Percentiles rank a stretch among this genome's conserved stretches.
Conservation (phyloP, 2,329 filamentous ascomycete genomes). For the Leptosphaerulina australis region DNA sequence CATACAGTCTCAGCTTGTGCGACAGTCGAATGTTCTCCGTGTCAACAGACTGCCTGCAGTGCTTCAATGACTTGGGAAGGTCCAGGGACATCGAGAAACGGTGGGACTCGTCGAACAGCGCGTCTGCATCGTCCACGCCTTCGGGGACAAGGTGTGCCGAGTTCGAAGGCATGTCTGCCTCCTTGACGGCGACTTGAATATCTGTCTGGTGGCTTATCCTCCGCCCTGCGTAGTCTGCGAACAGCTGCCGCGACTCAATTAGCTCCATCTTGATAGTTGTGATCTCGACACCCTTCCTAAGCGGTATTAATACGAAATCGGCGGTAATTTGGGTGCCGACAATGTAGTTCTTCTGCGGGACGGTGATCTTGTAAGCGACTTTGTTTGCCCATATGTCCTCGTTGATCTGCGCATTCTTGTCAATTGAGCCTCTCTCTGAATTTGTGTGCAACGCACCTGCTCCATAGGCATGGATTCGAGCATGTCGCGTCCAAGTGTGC, state of each 20-base stretch:
- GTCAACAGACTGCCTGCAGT: slow-evolving; percentile 89
- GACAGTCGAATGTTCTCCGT: slow-evolving; percentile 87
- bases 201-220: slow-evolving; percentile 41
- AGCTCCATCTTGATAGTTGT: slow-evolving; percentile 82
- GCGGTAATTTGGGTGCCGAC: slow-evolving; percentile 87
- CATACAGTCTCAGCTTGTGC: slow-evolving; percentile 89
- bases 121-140: slow-evolving; percentile 38
- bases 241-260: slow-evolving; percentile 63
- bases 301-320: slow-evolving; percentile 83
- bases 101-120: slow-evolving; percentile 62
- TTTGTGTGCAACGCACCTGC: slow-evolving; percentile 19
- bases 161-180: slow-evolving; percentile 46
- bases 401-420: slow-evolving; percentile 61
- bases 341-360: slow-evolving; percentile 91
- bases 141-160: slow-evolving; percentile 38
- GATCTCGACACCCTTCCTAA: slow-evolving; percentile 86
- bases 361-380: slow-evolving; percentile 91
- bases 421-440: not conserved
- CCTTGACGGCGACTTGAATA: slow-evolving; percentile 41
- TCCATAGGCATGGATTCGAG: slow-evolving; percentile 65
- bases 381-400: slow-evolving; percentile 99
- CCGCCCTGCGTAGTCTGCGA: slow-evolving; percentile 53
- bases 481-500: slow-evolving; percentile 64
- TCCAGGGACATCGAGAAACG: slow-evolving; percentile 65
- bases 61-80: slow-evolving; percentile 79